Conservation (phyloP, 345 rosid genomes). For the Populus davidiana region DNA sequence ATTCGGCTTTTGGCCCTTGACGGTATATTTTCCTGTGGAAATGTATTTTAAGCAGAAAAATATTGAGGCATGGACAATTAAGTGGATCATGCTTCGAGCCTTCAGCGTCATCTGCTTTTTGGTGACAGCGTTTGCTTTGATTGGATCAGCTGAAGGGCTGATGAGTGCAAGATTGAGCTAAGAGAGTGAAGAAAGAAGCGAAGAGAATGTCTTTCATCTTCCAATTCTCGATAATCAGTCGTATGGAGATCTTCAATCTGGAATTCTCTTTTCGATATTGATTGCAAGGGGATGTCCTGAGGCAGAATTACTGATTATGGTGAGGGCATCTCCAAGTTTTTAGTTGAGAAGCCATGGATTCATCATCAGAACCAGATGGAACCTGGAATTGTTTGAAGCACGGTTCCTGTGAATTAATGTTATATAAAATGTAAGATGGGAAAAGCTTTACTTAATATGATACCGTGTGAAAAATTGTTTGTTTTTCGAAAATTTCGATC, state of each 20-base stretch:
- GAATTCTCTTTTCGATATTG: too few species aligned
- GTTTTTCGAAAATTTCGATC: too few species aligned
- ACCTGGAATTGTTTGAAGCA: neutral
- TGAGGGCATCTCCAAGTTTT: neutral
- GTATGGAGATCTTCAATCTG: too few species aligned
- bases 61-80: conserved; percentile 42
- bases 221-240: too few species aligned
- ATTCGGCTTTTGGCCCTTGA: conserved; percentile 68
- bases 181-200: neutral
- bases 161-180: conserved; percentile 45
- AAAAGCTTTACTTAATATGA: neutral
- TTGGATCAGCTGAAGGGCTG: conserved; percentile 64
- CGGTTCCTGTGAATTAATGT: neutral
- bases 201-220: too few species aligned
- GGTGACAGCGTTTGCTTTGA: conserved; percentile 38
- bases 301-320: neutral
- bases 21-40: conserved; percentile 71
- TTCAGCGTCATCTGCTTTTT: conserved; percentile 45
- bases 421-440: neutral
- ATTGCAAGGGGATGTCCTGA: neutral
- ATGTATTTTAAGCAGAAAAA: conserved; percentile 63
- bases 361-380: neutral
- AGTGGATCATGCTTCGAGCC: conserved; percentile 50
- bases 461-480: neutral
- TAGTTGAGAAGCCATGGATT: neutral